Evolutionary conservation across 2,329 filamentous ascomycete genomes (phyloP), one percentile per base, ranked within the genome.

Genomic region (Pseudocercospora fijiensis): DNA sequence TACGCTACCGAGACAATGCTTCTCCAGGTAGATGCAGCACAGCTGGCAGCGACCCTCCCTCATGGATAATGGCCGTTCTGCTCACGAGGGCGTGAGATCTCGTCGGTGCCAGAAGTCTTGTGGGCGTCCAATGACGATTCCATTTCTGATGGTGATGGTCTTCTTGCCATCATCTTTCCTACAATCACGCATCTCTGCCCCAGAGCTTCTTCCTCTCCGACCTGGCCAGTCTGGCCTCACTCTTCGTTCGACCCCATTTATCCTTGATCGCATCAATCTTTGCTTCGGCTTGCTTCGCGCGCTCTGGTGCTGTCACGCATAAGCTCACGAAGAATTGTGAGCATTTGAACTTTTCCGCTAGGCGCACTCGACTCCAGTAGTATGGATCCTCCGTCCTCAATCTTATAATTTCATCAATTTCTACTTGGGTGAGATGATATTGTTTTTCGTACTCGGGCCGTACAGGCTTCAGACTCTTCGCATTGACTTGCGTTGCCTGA

Each of bases 261-360:
- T 77, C 80, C 78, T 86, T 85, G 51, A 84, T 80, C 53, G 77
- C 81, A 71, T 84, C 82, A 70, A 86, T 73, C 69, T 82, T 76
- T 45, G 80, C 78, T 65, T 74, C 69, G 69, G 76, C 74, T 64
- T 76, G 77, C 74, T 79, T 79, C 61, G 74, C 76, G 28, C 66
- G 57, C 60, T 74, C 69, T 64, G 82, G 82, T 28, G 83, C 84
- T 66, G 83, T 79, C 58, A 82, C 84, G 61, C 86, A 83, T 78
- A 88, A 79, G 9, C 83, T 83, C 52, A 88, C 82, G 68, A 89
- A 89, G 58, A 88, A 82, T 62, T 84, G 80, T 61, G 82, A 86
- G 75, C 86, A 89, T 5, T 83, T 81, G 73, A 88, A 90, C 72
- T 83, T 84, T 74, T 86, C 83, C 43, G 87, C 86, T 67, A 90